A percentile compares a stretch with the other conserved stretches of the same genome.
phyloP scores from a whole-genome alignment of 768 basidiomycete genomes.

The Lyophyllum shimeji region DNA sequence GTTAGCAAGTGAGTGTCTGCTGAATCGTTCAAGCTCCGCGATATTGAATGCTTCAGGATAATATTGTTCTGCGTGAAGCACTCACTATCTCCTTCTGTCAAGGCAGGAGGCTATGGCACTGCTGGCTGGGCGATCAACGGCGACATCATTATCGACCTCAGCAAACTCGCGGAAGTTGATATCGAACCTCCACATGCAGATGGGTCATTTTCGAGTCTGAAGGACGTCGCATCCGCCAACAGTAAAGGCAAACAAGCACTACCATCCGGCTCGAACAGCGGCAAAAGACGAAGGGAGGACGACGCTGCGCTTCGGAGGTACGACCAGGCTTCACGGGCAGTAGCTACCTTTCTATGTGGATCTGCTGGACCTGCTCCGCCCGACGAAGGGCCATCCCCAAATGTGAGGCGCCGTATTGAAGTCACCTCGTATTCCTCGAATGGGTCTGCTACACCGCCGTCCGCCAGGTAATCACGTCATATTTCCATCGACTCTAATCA shows the following conservation, averaged over 20 bases:
- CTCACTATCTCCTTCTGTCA: constrained; percentile 72
- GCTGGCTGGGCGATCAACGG: constrained; percentile 89
- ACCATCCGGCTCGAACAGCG: constrained; percentile 21
- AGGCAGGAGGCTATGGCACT: constrained; percentile 90
- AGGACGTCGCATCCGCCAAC: constrained; percentile 48
- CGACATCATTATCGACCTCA: constrained; percentile 82
- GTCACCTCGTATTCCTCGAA: neutral
- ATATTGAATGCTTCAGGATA: constrained; percentile 38
- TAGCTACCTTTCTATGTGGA: constrained; percentile 50
- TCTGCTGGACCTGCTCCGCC: constrained; percentile 20
- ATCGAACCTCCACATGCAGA: constrained; percentile 59
- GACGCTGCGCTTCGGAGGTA: constrained; percentile 53
- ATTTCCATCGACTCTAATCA: constrained; percentile 18
- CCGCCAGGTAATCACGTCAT: constrained; percentile 3
- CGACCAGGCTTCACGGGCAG: constrained; percentile 51
- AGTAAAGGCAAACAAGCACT: constrained; percentile 54
- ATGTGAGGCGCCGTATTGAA: constrained; percentile 35
- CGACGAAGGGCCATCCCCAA: constrained; percentile 32
- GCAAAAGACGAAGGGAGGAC: constrained; percentile 59
- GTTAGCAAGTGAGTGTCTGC: constrained; percentile 67
- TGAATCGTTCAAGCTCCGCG: neutral
- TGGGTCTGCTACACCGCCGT: neutral
- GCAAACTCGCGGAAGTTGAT: constrained; percentile 62
- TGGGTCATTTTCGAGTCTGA: constrained; percentile 60
- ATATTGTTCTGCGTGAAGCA: constrained; percentile 75